A percentile compares a stretch with the other conserved stretches of the same genome.
phyloP scores from a whole-genome alignment of 2,329 filamentous ascomycete genomes.

The Fusarium abutilonis region DNA sequence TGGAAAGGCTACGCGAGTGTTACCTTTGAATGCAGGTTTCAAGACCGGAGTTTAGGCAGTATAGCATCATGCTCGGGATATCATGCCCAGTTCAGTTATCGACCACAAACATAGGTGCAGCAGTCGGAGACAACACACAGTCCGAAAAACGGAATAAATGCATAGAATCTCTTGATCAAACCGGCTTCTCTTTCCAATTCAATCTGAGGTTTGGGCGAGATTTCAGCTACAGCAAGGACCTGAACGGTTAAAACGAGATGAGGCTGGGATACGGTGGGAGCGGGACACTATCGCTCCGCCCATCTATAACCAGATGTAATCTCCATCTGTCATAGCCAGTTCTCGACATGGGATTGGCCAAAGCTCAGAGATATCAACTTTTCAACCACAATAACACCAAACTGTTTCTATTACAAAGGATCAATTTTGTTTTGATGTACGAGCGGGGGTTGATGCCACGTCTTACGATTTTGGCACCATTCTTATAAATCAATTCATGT shows the following conservation, averaged over 20 bases:
- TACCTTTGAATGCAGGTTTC: neutral
- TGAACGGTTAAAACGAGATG: neutral
- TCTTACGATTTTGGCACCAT: conserved; percentile 16
- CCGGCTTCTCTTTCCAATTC: conserved; percentile 21
- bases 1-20: conserved; percentile 16
- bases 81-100: neutral
- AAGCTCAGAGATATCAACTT: conserved; percentile 40
- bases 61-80: neutral
- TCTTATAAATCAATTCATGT: neutral
- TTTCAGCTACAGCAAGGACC: conserved; percentile 4
- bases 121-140: too few relatives aligned
- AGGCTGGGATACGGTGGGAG: conserved; percentile 17
- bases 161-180: neutral
- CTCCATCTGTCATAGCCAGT: conserved; percentile 40
- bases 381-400: conserved; percentile 17
- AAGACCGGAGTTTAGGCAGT: neutral
- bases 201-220: neutral
- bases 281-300: conserved; percentile 26
- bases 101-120: too few relatives aligned
- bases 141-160: neutral
- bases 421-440: neutral
- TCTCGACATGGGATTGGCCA: conserved; percentile 32
- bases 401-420: conserved; percentile 6
- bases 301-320: conserved; percentile 37
- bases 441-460: conserved; percentile 18